phyloP scores from a whole-genome alignment of 176 grass and related monocot species.

The Triticum urartu region DNA sequence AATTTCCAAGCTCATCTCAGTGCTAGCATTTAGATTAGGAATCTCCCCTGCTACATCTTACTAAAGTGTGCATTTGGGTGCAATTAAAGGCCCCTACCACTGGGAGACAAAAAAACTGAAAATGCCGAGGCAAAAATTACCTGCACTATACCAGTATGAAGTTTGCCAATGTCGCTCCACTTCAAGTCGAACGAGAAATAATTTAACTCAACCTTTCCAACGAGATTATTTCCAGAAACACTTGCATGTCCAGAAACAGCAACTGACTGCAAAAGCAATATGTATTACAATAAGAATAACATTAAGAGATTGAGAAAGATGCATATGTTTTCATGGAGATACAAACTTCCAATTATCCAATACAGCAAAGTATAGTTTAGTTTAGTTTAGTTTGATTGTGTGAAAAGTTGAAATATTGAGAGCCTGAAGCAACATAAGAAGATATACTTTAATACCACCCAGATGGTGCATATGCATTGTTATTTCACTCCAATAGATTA shows the following conservation, averaged over 20 bases:
- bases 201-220: conserved; percentile 60
- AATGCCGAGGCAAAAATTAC: conserved; percentile 33
- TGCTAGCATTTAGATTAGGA: background rate
- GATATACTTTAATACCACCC: background rate
- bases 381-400: background rate
- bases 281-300: background rate
- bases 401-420: background rate
- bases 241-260: conserved; percentile 60
- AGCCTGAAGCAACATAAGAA: background rate
- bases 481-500: background rate
- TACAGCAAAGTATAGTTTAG: conserved; percentile 23
- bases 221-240: conserved; percentile 78
- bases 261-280: conserved; percentile 52
- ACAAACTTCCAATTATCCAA: too few species aligned
- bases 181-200: conserved; percentile 76
- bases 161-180: conserved; percentile 90
- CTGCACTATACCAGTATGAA: conserved; percentile 72
- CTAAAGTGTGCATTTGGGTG: background rate
- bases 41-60: background rate
- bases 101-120: background rate
- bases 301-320: background rate
- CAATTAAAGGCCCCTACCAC: background rate
- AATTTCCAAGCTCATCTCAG: background rate
- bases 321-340: too few species aligned
- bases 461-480: conserved; percentile 1